A percentile compares a stretch with the other conserved stretches of the same genome.
Conservation (phyloP, 176 grass and related monocot genomes). For the Stipa capillata region DNA sequence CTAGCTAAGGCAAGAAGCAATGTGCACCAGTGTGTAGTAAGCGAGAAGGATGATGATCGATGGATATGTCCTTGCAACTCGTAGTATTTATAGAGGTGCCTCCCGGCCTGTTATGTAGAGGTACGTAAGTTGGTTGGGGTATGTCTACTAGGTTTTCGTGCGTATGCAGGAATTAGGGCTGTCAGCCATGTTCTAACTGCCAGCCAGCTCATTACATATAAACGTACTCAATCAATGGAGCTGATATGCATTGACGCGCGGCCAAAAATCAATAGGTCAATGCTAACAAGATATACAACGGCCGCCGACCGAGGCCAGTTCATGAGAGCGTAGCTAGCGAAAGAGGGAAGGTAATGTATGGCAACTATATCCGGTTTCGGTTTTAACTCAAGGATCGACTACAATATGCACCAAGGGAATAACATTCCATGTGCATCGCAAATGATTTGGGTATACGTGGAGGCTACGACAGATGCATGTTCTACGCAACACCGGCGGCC, state of each 20-base stretch:
- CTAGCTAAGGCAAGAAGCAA: neutral
- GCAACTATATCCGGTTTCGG: neutral
- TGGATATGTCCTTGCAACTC: neutral
- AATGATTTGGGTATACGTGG: slow-evolving; percentile 19
- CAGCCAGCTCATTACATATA: neutral
- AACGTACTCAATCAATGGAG: neutral
- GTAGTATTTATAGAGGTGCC: neutral
- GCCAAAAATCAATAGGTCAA: neutral
- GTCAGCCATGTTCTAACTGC: neutral
- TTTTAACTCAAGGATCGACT: neutral
- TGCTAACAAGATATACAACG: neutral
- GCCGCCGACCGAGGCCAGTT: neutral
- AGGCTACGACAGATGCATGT: neutral
- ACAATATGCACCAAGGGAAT: neutral
- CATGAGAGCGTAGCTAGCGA: neutral
- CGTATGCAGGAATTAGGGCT: neutral
- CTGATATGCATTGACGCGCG: neutral
- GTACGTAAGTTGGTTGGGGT: neutral
- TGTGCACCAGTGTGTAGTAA: neutral
- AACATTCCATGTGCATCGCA: slow-evolving; percentile 2
- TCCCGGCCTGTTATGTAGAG: neutral
- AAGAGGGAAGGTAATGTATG: neutral
- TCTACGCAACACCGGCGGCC: neutral
- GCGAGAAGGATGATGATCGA: neutral
- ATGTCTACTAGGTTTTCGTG: too few relatives aligned